A percentile compares a stretch with the other conserved stretches of the same genome.
phyloP scores from a whole-genome alignment of 129 eudicot genomes.

The Flaveria trinervia region DNA sequence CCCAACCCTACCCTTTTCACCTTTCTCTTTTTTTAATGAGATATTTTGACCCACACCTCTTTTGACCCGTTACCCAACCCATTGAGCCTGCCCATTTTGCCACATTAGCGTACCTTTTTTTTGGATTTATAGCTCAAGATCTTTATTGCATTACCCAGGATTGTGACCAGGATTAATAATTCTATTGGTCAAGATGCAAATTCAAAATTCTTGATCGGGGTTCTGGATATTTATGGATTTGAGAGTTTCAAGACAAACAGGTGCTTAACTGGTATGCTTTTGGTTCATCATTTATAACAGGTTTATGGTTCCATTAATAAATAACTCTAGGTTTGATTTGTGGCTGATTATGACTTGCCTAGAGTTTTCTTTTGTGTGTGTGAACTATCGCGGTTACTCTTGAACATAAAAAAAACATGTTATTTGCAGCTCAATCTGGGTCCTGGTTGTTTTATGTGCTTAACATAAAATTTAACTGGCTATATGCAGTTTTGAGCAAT shows the following conservation, averaged over 20 bases:
- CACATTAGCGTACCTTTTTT: background rate
- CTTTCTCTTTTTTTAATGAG: background rate
- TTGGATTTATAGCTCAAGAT: constrained; percentile 14
- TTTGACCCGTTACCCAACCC: constrained; percentile 1
- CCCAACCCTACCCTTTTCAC: background rate
- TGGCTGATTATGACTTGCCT: background rate
- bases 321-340: constrained; percentile 2
- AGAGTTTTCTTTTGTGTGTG: background rate
- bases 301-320: constrained; percentile 36
- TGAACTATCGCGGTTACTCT: background rate
- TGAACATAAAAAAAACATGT: constrained; percentile 13
- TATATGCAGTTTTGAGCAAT: constrained; percentile 91
- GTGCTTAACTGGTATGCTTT: constrained; percentile 99
- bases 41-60: background rate
- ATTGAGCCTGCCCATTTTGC: background rate
- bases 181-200: constrained; percentile 91
- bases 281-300: constrained; percentile 49
- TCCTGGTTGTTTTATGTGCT: constrained; percentile 13
- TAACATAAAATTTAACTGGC: constrained; percentile 14
- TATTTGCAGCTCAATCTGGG: constrained; percentile 16
- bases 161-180: constrained; percentile 81
- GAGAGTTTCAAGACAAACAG: constrained; percentile 99
- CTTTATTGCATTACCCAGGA: constrained; percentile 50
- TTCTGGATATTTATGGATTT: constrained; percentile 92
- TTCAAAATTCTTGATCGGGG: constrained; percentile 76